Base-by-base conservation (phyloP, 1,139 yeast genomes). In the Candida sp. region DNA sequence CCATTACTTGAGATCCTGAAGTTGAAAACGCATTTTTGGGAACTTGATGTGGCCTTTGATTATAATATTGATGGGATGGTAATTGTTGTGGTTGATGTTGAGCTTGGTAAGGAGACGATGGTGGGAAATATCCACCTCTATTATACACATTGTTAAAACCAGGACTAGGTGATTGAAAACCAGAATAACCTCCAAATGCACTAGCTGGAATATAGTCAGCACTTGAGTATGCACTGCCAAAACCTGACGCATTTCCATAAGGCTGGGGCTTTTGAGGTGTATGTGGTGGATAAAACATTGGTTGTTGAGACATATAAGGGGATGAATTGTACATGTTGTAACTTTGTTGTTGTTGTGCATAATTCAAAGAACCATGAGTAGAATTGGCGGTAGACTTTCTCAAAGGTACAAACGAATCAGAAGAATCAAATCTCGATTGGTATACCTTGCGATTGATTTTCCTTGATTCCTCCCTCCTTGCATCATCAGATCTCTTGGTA, bases 1-100 rank as follows among this genome's bases (percentile, higher is more conserved):
- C 85, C 87, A 85, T 82, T 5, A 84, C 87, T 53, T 82, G 87
- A 1, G 87, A 80, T 4, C 90, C 90, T 5, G 84, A 79, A 9
- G 79, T 71, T 2, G 76, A 29, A 39, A 39, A 43, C n/a, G 43
- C 40, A 36, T 40, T 40, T n/a, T 30, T 40, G 9, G 23, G 35
- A 6, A 19, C 39, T 7, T 36, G 35, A n/a, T 35, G 39, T 8
- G 45, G 40, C 22, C 36, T 19, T 22, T 45, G 45, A 21, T 39
- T 33, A 22, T 35, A 35, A 25, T 27, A 43, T 22, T 21, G 35
- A 21, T 43, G 48, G 19, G 41, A 34, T 30, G 42, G 48, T 5
- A 30, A 5, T 5, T 30, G 29, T 12, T 40, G 39, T 21, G 40
- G 41, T 21, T 36, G 46, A n/a, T 29, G 45, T 11, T 27, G 33